Evolutionary conservation across 2,329 filamentous ascomycete species (phyloP), one percentile per base, ranked within the genome.

Genomic region (Cladosporium sp.): DNA sequence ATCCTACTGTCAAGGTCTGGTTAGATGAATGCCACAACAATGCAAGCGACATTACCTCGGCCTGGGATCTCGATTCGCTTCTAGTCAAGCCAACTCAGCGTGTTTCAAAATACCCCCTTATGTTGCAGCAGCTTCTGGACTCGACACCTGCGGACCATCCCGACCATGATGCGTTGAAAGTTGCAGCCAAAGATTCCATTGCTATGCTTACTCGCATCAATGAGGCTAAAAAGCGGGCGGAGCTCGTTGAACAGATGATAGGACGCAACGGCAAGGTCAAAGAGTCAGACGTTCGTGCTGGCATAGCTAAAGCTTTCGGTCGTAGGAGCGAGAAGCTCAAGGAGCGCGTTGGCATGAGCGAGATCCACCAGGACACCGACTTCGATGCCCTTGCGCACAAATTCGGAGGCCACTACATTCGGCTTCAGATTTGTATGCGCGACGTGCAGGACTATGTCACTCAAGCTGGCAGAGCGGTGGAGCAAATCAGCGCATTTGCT

Each of bases 61-160:
- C 94, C 0, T 99, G 94, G 94, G 90, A 96, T 73, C 75, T 99
- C 61, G 92, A 97, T 73, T 96, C 94, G 0, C 80, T 99, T n/a
- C 83, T 99, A 19, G 93, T 99, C 70, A 99, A 99, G 74, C 94
- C 94, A 1, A 92, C 96, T 73, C 94, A 99, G 75, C 86, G 94
- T 50, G 88, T 97, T 62, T 87, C 93, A 36, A 97, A 97, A 69
- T 99, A 97, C 70, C 92, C 92, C 3, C 86, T 96, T 47, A 80
- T 99, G 40, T 84, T 99, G 45, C 85, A 86, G 36, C 87, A 92
- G 59, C 79, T 99, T 11, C 79, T 95, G 22, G 86, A 92, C 63
- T 84, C 88, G 59, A 97, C 93, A 0, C 88, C 90, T 0, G 75
- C 82, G 9, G 87, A 92, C 63, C 94, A 99, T 70, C 92, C 93